A percentile compares a stretch with the other conserved stretches of the same genome.
These are phyloP conservation scores for Fusarium mangiferae DNA, from an alignment of 2,329 filamentous ascomycete species.

Conservation along the genomic window DNA sequence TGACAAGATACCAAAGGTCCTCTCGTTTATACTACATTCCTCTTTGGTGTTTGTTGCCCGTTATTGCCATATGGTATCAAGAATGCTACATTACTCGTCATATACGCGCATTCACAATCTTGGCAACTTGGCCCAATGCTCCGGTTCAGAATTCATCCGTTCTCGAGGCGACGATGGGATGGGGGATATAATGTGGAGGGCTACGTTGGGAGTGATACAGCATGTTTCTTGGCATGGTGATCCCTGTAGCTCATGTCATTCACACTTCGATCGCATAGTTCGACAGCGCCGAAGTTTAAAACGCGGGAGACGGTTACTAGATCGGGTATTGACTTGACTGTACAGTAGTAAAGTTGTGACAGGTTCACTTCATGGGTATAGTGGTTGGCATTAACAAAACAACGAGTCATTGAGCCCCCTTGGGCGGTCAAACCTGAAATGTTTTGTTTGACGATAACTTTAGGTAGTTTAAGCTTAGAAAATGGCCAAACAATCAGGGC, in stretches of 20 bases:
- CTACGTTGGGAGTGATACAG: not conserved
- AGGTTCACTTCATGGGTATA: not conserved
- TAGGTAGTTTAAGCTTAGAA: conserved; percentile 20
- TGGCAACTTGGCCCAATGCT: conserved; percentile 11
- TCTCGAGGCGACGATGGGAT: not conserved
- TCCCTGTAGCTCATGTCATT: not conserved
- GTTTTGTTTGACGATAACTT: conserved; percentile 12
- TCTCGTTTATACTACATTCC: not conserved
- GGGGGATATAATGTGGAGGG: not conserved
- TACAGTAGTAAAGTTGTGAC: not conserved
- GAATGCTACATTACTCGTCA: not conserved
- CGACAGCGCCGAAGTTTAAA: conserved; percentile 5
- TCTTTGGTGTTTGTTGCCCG: not conserved
- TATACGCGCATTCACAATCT: not conserved
- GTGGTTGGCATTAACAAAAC: not conserved
- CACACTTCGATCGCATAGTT: not conserved
- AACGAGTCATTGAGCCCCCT: not conserved
- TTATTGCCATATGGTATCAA: not conserved
- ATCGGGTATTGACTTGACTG: not conserved
- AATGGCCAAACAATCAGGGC: not conserved
- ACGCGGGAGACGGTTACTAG: conserved; percentile 6
- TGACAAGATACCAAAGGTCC: not conserved
- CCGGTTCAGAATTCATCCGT: conserved; percentile 25
- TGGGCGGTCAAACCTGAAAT: not conserved
- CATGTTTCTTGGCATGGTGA: conserved; percentile 7